phyloP scores from a whole-genome alignment of 2,329 filamentous ascomycete genomes.

The Hypoxylon sp. region DNA sequence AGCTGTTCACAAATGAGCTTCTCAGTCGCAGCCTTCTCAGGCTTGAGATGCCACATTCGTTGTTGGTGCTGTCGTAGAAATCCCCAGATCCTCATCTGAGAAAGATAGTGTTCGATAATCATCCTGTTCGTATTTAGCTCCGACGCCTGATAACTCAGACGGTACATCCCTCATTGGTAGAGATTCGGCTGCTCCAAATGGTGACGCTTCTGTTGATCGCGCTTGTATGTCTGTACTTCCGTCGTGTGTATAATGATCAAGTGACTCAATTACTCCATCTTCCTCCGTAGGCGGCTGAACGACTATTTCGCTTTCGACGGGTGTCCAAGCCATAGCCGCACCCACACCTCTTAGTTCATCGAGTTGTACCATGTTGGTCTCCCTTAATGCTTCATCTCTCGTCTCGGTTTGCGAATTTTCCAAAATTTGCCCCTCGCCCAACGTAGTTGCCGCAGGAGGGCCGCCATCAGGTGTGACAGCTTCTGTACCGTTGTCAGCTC shows the following conservation, averaged over 20 bases:
- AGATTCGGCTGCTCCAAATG: slow-evolving; percentile 28
- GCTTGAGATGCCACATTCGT: slow-evolving; percentile 45
- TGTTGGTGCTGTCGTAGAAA: slow-evolving; percentile 35
- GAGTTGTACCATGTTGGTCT: slow-evolving; percentile 18
- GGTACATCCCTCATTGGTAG: slow-evolving; percentile 34
- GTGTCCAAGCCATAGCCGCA: slow-evolving; percentile 1
- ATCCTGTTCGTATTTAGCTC: slow-evolving; percentile 40
- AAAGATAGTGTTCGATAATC: slow-evolving; percentile 35
- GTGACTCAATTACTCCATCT: slow-evolving; percentile 31
- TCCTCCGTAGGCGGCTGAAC: slow-evolving; percentile 21
- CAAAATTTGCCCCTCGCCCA: slow-evolving; percentile 17
- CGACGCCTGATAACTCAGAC: slow-evolving; percentile 45
- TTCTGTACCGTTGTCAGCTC: slow-evolving; percentile 32
- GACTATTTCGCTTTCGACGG: slow-evolving; percentile 6
- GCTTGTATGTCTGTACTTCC: slow-evolving; percentile 40
- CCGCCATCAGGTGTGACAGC: slow-evolving; percentile 27
- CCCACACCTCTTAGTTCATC: slow-evolving; percentile 11
- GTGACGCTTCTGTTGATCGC: slow-evolving; percentile 47
- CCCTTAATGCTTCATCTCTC: slow-evolving; percentile 17
- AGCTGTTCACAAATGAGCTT: slow-evolving; percentile 21
- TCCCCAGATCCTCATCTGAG: slow-evolving; percentile 48
- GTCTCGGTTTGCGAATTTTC: slow-evolving; percentile 17
- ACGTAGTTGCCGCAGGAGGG: slow-evolving; percentile 19
- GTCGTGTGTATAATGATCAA: slow-evolving; percentile 42
- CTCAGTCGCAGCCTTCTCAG: slow-evolving; percentile 32